A percentile compares a stretch with the other conserved stretches of the same genome.
Conservation (phyloP, 768 basidiomycete species). For the Phanerochaete carnosa region DNA sequence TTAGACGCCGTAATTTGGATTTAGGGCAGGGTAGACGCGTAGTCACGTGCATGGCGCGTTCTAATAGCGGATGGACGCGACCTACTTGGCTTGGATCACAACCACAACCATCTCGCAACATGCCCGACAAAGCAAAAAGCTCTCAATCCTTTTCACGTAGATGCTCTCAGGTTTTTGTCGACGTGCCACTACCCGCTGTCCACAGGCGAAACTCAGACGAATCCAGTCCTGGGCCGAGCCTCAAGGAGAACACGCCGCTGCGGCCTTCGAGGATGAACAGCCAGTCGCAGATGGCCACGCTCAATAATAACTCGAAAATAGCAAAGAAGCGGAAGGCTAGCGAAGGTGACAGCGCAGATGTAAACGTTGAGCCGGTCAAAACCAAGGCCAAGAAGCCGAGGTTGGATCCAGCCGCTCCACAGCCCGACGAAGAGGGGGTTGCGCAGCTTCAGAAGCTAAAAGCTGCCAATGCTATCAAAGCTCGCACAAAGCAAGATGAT, state of each 20-base stretch:
- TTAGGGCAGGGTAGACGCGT: slow-evolving; percentile 28
- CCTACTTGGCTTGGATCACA: slow-evolving; percentile 4
- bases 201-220: neutral
- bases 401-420: slow-evolving; percentile 14
- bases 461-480: slow-evolving; percentile 7
- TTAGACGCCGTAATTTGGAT: slow-evolving; percentile 8
- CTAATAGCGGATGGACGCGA: slow-evolving; percentile 11
- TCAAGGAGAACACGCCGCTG: slow-evolving; percentile 23
- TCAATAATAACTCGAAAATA: slow-evolving; percentile 23
- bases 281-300: slow-evolving; percentile 14
- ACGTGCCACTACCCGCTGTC: slow-evolving; percentile 52
- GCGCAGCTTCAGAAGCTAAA: slow-evolving; percentile 30
- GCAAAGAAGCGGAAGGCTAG: slow-evolving; percentile 49
- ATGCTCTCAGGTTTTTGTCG: slow-evolving; percentile 51
- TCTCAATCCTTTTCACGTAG: slow-evolving; percentile 27
- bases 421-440: slow-evolving; percentile 3
- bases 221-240: slow-evolving; percentile 5
- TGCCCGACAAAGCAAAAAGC: slow-evolving; percentile 3
- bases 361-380: slow-evolving; percentile 14
- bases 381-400: slow-evolving; percentile 25
- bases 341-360: slow-evolving; percentile 24
- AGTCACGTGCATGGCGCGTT: slow-evolving; percentile 13
- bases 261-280: slow-evolving; percentile 27
- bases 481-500: neutral
- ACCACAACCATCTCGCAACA: slow-evolving; percentile 6